Conservation (phyloP, 768 basidiomycete genomes). For the Cyclocybe aegerita region DNA sequence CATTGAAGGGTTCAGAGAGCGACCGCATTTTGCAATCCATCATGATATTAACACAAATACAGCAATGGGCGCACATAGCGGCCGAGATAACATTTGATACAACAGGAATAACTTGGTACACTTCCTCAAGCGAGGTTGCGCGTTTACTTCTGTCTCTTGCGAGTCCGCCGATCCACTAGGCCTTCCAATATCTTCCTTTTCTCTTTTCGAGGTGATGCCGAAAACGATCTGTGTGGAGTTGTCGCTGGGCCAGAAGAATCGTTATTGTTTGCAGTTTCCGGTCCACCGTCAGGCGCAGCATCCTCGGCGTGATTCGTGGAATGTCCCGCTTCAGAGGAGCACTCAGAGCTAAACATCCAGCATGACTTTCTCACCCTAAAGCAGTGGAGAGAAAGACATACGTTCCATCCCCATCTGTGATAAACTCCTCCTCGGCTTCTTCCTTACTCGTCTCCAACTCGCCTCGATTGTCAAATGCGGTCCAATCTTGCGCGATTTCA, state of each 20-base stretch:
- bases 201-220: conserved; percentile 28
- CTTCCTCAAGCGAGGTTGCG: neutral
- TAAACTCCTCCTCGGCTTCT: conserved; percentile 38
- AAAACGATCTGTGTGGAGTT: conserved; percentile 17
- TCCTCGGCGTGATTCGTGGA: conserved; percentile 19
- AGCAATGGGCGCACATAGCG: too few relatives aligned
- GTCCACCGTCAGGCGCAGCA: conserved; percentile 1
- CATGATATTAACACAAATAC: too few relatives aligned
- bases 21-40: too few relatives aligned
- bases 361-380: conserved; percentile 1
- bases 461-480: conserved; percentile 33
- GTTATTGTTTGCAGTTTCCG: neutral
- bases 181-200: conserved; percentile 33
- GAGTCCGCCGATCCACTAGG: conserved; percentile 26
- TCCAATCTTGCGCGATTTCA: conserved; percentile 37
- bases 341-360: neutral
- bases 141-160: conserved; percentile 13
- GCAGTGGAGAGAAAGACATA: conserved; percentile 2
- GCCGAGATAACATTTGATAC: neutral
- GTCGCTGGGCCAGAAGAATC: conserved; percentile 1
- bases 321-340: conserved; percentile 1
- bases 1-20: too few relatives aligned
- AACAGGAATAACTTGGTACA: too few relatives aligned
- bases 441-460: conserved; percentile 41
- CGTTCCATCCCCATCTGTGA: conserved; percentile 18